These are phyloP conservation scores for Metschnikowia continentalis DNA, from an alignment of 805 yeast species.

Conservation along the genomic window DNA sequence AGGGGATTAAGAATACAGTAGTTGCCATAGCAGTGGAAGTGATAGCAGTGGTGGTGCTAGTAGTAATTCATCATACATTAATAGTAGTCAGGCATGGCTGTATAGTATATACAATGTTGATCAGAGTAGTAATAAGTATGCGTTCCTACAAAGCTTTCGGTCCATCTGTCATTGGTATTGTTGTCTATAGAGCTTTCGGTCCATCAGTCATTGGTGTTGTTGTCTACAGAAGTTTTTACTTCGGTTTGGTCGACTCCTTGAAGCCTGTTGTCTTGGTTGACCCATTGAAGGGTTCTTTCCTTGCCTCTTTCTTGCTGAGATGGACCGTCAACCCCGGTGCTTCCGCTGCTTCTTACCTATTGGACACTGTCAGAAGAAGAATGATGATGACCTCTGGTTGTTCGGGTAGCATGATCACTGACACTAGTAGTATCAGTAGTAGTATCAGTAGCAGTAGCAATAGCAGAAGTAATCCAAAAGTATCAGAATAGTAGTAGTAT, in stretches of 20 bases:
- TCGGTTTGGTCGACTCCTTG: slow-evolving; percentile 94
- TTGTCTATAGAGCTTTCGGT: slow-evolving; percentile 95
- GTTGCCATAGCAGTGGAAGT: too few relatives aligned
- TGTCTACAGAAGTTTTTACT: slow-evolving; percentile 99
- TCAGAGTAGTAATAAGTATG: too few relatives aligned
- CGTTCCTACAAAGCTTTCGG: slow-evolving; percentile 98
- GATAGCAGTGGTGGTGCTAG: too few relatives aligned
- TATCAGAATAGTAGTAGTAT: too few relatives aligned
- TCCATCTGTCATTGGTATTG: slow-evolving; percentile 7
- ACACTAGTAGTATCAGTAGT: too few relatives aligned
- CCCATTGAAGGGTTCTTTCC: slow-evolving; percentile 89
- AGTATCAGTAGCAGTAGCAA: too few relatives aligned
- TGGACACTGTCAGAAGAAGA: slow-evolving; percentile 99
- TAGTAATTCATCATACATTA: too few relatives aligned
- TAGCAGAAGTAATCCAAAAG: too few relatives aligned
- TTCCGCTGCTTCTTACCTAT: slow-evolving; percentile 98
- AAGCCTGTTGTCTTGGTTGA: slow-evolving; percentile 94
- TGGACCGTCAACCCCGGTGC: slow-evolving; percentile 99
- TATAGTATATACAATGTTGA: too few relatives aligned
- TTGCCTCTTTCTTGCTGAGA: slow-evolving; percentile 93
- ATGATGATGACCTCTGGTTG: slow-evolving; percentile 98
- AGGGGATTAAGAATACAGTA: too few relatives aligned
- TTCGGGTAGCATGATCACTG: too few relatives aligned
- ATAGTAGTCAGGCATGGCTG: too few relatives aligned
- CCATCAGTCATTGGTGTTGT: slow-evolving; percentile 96